Conservation (phyloP, 768 basidiomycete species). For the Leccinum pellstonianum region DNA sequence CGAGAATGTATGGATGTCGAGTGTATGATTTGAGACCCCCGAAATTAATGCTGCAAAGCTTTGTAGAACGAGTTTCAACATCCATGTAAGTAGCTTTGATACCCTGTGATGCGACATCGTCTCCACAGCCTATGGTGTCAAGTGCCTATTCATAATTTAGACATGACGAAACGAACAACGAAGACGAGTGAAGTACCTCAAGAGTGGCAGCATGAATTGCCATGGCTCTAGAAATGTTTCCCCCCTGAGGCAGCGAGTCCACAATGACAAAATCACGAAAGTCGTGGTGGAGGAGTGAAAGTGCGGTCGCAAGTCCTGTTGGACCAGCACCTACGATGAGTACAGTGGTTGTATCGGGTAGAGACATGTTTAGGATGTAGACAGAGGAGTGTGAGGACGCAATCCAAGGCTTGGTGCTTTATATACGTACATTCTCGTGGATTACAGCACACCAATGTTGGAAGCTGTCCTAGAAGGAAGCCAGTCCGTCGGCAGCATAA, state of each 20-base stretch:
- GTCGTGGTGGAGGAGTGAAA: constrained; percentile 43
- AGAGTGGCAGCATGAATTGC: constrained; percentile 52
- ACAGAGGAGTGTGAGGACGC: background rate
- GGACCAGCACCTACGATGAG: constrained; percentile 54
- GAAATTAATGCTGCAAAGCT: constrained; percentile 34
- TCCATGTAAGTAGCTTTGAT: constrained; percentile 29
- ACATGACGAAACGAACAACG: constrained; percentile 14
- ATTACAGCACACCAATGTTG: background rate
- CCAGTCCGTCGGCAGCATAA: background rate
- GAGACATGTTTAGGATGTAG: constrained; percentile 13
- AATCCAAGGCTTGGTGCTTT: background rate
- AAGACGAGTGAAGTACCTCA: constrained; percentile 36
- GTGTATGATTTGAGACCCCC: constrained; percentile 39
- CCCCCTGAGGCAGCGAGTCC: constrained; percentile 35
- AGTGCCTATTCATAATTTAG: constrained; percentile 43
- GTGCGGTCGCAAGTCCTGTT: constrained; percentile 44
- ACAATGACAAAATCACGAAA: constrained; percentile 39
- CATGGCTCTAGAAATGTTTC: constrained; percentile 43
- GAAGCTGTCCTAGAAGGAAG: background rate
- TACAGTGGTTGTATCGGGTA: constrained; percentile 39
- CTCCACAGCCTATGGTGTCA: constrained; percentile 39
- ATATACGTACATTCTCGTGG: constrained; percentile 1
- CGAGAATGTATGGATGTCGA: constrained; percentile 41
- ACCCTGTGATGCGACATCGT: constrained; percentile 40
- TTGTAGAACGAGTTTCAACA: constrained; percentile 32